Evolutionary conservation across 2,329 filamentous ascomycete genomes (phyloP).

Genomic region (Fusarium sp.): DNA sequence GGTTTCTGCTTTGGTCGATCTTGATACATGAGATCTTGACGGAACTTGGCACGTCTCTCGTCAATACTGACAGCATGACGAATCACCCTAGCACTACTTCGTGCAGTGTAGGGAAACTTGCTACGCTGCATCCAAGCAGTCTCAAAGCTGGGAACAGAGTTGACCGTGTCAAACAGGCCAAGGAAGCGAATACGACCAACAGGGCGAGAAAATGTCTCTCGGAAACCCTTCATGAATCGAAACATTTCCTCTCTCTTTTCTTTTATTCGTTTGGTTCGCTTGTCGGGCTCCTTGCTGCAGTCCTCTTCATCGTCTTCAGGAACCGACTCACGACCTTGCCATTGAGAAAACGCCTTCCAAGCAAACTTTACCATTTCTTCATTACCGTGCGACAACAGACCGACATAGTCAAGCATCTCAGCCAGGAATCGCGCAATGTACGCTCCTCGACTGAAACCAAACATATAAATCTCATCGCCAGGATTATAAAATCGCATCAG

Average conservation of each 20-base stretch:
- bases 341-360: constrained; percentile 83
- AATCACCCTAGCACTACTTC: constrained; percentile 70
- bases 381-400: constrained; percentile 82
- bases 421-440: constrained; percentile 82
- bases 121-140: constrained; percentile 80
- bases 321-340: constrained; percentile 70
- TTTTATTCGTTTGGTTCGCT: constrained; percentile 56
- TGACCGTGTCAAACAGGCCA: constrained; percentile 85
- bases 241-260: constrained; percentile 69
- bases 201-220: constrained; percentile 83
- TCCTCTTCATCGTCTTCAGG: constrained; percentile 51
- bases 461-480: constrained; percentile 76
- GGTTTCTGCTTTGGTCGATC: constrained; percentile 33
- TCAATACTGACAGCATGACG: constrained; percentile 78
- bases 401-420: constrained; percentile 87
- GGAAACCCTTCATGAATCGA: constrained; percentile 80
- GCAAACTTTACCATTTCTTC: constrained; percentile 88
- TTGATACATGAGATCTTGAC: constrained; percentile 76
- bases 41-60: constrained; percentile 77
- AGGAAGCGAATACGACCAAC: constrained; percentile 80
- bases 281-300: neutral
- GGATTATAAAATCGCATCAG: constrained; percentile 78
- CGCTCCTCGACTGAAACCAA: constrained; percentile 78
- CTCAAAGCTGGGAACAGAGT: constrained; percentile 83
- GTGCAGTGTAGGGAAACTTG: constrained; percentile 77